Evolutionary conservation across 75 land plant species (phyloP), one percentile per base, ranked within the genome.

Genomic region (Isoetes taiwanensis): DNA sequence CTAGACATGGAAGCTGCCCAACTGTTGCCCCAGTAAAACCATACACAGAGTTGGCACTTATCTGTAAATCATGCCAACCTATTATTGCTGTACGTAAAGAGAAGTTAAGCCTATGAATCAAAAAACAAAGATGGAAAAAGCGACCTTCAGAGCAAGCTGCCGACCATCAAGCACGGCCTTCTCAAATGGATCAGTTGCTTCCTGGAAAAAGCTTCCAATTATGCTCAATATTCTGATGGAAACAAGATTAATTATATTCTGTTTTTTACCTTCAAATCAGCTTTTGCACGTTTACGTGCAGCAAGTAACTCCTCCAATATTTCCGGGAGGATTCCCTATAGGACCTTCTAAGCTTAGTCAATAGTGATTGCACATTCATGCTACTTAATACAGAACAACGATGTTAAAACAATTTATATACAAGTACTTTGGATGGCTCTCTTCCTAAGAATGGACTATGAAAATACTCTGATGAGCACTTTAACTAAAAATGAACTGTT

Each of bases 31-130:
- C 98, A 59, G 98, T 93, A 69, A 93, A 93, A 41, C 98, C 98
- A 73, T 93, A 93, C 0, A 93, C 98, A 46, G 98, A 93, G 59
- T 93, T 93, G 50, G 98, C 98, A 77, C 95, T 93, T 39, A 93
- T 64, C 98, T 93, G 76, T 57, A 67, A 31, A 19, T 37, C 39
- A 37, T 37, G n/a, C 4, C 11, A 28, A 10, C 20, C 30, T 63
- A 11, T 25, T 58, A 26, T 10, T 60, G 20, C 58, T 52, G 10
- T 43, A 21, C 9, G 30, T 19, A 48, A 48, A 48, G 23, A 20
- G 31, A n/a, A 20, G 30, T 28, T 14, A 46, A 46, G 4, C 16
- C 16, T 5, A 4, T 17, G 50, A 46, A 23, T 4, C 4, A 6
- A 46, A 5, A 54, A 54, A 54, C 28, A 54, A 54, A 32, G 30